These are phyloP conservation scores for Sporisorium exsertum DNA, from an alignment of 1,284 basidiomycete species.

Conservation along the genomic window DNA sequence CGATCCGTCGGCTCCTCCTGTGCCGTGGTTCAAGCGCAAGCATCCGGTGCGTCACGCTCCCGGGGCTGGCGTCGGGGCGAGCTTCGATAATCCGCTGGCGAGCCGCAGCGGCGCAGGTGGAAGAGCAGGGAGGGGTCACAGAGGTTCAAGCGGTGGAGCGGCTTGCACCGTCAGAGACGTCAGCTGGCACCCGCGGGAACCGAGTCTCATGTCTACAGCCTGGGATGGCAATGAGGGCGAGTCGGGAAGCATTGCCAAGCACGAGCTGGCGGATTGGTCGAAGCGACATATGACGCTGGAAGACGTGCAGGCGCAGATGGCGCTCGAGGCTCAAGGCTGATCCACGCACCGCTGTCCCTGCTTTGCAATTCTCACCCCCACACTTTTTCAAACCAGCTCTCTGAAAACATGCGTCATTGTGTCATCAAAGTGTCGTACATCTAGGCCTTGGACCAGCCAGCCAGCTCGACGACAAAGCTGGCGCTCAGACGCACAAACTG, in stretches of 20 bases:
- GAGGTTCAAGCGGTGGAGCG: constrained; percentile 40
- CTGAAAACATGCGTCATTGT: neutral
- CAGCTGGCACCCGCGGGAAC: constrained; percentile 89
- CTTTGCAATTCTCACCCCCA: neutral
- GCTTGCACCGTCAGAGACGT: constrained; percentile 81
- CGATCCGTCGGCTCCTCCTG: constrained; percentile 49
- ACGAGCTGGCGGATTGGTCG: constrained; percentile 43
- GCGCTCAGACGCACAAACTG: constrained; percentile 60
- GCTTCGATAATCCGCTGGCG: constrained; percentile 18
- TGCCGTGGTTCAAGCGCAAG: constrained; percentile 44
- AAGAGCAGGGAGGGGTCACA: constrained; percentile 28
- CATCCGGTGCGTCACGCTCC: constrained; percentile 22
- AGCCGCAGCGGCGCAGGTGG: constrained; percentile 6
- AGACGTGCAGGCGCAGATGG: constrained; percentile 24
- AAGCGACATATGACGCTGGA: constrained; percentile 51
- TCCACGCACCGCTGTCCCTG: neutral
- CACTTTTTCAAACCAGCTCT: neutral
- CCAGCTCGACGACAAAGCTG: constrained; percentile 63
- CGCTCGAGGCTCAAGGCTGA: constrained; percentile 29
- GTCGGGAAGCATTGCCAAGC: constrained; percentile 57
- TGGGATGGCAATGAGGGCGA: constrained; percentile 76
- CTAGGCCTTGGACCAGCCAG: constrained; percentile 47
- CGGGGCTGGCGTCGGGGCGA: neutral
- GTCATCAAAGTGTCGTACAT: too few relatives aligned
- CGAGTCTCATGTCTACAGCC: constrained; percentile 87